Percentiles rank a stretch among this genome's conserved stretches.
phyloP scores from a whole-genome alignment of 2,329 filamentous ascomycete species.

The Diaporthe destruens region DNA sequence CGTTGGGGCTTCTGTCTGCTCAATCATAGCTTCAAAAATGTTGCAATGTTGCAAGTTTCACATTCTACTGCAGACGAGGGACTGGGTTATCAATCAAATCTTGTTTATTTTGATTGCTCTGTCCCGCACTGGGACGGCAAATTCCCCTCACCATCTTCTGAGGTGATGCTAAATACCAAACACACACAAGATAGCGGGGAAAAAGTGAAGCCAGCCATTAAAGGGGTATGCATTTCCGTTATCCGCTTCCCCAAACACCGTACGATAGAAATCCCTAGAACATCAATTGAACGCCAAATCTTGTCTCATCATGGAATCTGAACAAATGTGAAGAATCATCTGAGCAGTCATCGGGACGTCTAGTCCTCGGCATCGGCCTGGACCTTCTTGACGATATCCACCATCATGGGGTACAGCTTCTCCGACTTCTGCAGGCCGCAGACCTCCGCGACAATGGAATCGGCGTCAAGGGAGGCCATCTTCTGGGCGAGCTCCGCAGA shows the following conservation, averaged over 20 bases:
- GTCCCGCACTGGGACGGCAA: constrained; percentile 10
- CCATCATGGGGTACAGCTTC: constrained; percentile 81
- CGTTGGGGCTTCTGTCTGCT: not conserved
- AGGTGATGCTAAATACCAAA: constrained; percentile 21
- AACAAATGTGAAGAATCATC: constrained; percentile 13
- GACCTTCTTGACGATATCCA: constrained; percentile 85
- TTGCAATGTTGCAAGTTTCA: too few species aligned
- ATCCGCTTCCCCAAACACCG: constrained; percentile 39
- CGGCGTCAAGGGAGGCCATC: constrained; percentile 74
- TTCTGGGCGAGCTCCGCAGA: constrained; percentile 87
- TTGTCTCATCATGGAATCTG: constrained; percentile 38
- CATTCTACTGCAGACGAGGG: too few species aligned
- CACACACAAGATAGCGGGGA: too few species aligned
- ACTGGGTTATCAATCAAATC: not conserved
- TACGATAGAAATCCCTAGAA: constrained; percentile 28
- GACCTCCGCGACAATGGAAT: constrained; percentile 82
- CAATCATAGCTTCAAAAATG: not conserved
- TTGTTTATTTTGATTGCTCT: constrained; percentile 17
- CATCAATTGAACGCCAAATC: constrained; percentile 29
- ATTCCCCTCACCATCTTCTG: constrained; percentile 1
- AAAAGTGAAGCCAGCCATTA: constrained; percentile 31
- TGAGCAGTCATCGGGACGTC: not conserved
- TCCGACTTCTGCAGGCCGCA: constrained; percentile 84
- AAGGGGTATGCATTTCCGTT: constrained; percentile 40
- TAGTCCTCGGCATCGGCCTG: constrained; percentile 68